phyloP scores from a whole-genome alignment of 306 rosid genomes.

The Canavalia gladiata region DNA sequence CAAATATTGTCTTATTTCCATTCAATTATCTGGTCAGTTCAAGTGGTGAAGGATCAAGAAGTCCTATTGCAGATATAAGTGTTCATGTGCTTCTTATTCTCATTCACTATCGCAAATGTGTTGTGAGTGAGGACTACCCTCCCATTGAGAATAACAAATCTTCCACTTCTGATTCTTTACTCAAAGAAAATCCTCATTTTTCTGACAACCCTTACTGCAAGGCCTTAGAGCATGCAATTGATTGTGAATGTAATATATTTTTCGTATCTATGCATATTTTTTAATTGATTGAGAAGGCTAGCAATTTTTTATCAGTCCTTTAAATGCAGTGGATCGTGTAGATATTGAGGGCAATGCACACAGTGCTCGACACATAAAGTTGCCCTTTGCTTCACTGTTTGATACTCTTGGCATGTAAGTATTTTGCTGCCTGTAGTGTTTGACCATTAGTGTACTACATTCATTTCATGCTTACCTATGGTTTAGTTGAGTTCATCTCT shows the following conservation, averaged over 20 bases:
- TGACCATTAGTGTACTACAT: constrained; percentile 30
- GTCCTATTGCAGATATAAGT: constrained; percentile 86
- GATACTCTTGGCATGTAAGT: constrained; percentile 95
- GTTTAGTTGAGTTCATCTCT: constrained; percentile 26
- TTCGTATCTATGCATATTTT: constrained; percentile 37
- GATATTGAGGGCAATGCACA: constrained; percentile 80
- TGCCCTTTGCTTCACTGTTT: constrained; percentile 90
- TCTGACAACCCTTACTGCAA: constrained; percentile 91
- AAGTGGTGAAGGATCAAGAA: constrained; percentile 73
- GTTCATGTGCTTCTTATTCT: constrained; percentile 91
- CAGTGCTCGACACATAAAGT: constrained; percentile 77
- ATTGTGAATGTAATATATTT: constrained; percentile 78
- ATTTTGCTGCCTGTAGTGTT: constrained; percentile 30
- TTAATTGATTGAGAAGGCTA: constrained; percentile 38
- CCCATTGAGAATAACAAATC: constrained; percentile 54
- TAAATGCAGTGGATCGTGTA: constrained; percentile 85
- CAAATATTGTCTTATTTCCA: constrained; percentile 88
- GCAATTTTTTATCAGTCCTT: constrained; percentile 40
- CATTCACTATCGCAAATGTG: constrained; percentile 86
- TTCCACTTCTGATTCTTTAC: constrained; percentile 64
- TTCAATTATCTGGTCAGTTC: constrained; percentile 86
- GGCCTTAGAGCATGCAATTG: constrained; percentile 82
- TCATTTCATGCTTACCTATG: constrained; percentile 10
- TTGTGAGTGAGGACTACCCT: constrained; percentile 56
- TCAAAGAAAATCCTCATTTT: constrained; percentile 67